A percentile compares a stretch with the other conserved stretches of the same genome.
Conservation (phyloP, 169 alveolate genomes). For the Eimeria falciformis region DNA sequence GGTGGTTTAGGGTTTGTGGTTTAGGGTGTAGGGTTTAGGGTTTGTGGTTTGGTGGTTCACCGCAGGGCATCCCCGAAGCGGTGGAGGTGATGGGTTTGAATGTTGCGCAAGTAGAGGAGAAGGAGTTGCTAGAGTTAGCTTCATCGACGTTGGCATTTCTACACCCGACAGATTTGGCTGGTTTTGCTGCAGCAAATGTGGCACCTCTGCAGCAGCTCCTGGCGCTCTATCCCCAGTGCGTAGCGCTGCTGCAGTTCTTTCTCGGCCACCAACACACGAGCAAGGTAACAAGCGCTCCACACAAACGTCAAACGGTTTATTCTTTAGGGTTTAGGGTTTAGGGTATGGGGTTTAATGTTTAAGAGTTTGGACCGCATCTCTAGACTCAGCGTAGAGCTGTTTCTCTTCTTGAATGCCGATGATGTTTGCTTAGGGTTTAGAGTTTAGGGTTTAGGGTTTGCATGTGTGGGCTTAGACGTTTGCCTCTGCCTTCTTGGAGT, state of each 20-base stretch:
- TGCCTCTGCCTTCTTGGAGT: conserved; percentile 65
- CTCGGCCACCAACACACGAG: conserved; percentile 74
- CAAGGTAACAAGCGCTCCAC: background rate
- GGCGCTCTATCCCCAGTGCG: conserved; percentile 39
- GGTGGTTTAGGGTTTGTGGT: conserved; percentile 35
- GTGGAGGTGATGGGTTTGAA: conserved; percentile 43
- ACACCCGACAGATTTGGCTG: conserved; percentile 40
- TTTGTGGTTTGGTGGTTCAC: background rate
- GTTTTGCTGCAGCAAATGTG: conserved; percentile 16
- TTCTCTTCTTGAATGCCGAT: no score
- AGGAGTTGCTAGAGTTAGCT: conserved; percentile 56
- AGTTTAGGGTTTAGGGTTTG: conserved; percentile 51
- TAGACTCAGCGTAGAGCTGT: background rate
- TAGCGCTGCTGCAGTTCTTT: conserved; percentile 69
- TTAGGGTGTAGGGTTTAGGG: conserved; percentile 46
- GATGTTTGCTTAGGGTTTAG: conserved; percentile 1
- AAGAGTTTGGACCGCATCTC: background rate
- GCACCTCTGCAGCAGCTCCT: conserved; percentile 51
- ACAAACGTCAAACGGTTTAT: background rate
- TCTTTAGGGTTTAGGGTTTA: background rate
- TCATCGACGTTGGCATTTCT: conserved; percentile 69
- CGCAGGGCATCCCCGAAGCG: conserved; percentile 62
- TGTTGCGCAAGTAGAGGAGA: conserved; percentile 73
- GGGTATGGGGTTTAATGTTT: background rate
- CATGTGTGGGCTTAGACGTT: conserved; percentile 32